These are phyloP conservation scores for Paramecium caudatum DNA, from an alignment of 73 alveolate species.

Conservation along the genomic window DNA sequence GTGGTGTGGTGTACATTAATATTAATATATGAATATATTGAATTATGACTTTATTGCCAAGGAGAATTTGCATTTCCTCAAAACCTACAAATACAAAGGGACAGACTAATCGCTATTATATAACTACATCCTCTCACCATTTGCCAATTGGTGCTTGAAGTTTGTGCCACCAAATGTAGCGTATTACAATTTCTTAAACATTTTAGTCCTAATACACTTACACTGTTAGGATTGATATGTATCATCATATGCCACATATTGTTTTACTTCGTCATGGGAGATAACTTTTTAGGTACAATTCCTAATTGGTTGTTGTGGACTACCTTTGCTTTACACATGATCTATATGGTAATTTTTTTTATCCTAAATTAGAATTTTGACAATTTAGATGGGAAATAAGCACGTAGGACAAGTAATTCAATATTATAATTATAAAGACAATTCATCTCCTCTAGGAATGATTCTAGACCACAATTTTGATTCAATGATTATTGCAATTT, in stretches of 20 bases:
- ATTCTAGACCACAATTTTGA: slow-evolving; percentile 62
- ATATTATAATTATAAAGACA: neutral
- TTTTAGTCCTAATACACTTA: slow-evolving; percentile 48
- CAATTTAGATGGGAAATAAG: slow-evolving; percentile 64
- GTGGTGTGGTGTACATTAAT: slow-evolving; percentile 61
- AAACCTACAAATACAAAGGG: slow-evolving; percentile 61
- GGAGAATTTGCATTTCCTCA: slow-evolving; percentile 29
- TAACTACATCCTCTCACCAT: slow-evolving; percentile 30
- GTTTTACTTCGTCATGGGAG: slow-evolving; percentile 52
- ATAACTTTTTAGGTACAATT: slow-evolving; percentile 40
- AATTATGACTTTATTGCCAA: slow-evolving; percentile 45
- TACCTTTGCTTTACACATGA: slow-evolving; percentile 26
- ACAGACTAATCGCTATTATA: slow-evolving; percentile 27
- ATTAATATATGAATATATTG: slow-evolving; percentile 31
- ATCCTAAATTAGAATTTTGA: slow-evolving; percentile 61
- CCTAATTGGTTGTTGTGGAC: slow-evolving; percentile 65
- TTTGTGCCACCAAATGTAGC: slow-evolving; percentile 57
- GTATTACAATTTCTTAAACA: neutral
- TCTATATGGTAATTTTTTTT: slow-evolving; percentile 64
- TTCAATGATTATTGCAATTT: slow-evolving; percentile 48
- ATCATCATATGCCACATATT: slow-evolving; percentile 39
- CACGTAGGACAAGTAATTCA: slow-evolving; percentile 47
- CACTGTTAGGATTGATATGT: slow-evolving; percentile 37
- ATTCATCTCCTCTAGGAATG: slow-evolving; percentile 68
- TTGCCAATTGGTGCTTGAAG: slow-evolving; percentile 42